phyloP scores from a whole-genome alignment of 108 stramenopile species.

The Tribonema minus region DNA sequence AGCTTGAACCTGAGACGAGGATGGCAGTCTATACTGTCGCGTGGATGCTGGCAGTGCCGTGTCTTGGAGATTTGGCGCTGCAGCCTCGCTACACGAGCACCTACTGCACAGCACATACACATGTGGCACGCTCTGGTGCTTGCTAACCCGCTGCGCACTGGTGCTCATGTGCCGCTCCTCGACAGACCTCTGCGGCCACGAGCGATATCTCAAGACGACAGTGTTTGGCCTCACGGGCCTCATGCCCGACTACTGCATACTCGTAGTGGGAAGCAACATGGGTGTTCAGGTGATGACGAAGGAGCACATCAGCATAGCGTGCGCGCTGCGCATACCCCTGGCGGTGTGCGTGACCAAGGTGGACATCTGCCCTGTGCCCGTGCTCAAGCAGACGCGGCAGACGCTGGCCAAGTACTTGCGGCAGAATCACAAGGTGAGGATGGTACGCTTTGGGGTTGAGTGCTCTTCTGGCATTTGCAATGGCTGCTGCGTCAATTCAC shows the following conservation, averaged over 20 bases:
- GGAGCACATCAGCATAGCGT: conserved; percentile 93
- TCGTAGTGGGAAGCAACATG: conserved; percentile 91
- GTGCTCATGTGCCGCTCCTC: no score
- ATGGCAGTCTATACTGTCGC: no score
- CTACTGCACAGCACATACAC: no score
- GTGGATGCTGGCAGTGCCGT: no score
- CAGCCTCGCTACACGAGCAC: no score
- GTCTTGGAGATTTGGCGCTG: no score
- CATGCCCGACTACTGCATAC: conserved; percentile 88
- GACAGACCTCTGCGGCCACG: conserved; percentile 97
- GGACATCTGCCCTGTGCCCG: conserved; percentile 90
- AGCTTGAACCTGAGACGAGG: no score
- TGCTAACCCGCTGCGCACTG: no score
- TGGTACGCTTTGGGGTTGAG: no score
- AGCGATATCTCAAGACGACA: conserved; percentile 97
- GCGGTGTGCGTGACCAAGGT: background rate
- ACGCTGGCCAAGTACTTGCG: conserved; percentile 64
- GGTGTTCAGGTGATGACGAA: conserved; percentile 97
- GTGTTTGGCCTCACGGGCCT: conserved; percentile 85
- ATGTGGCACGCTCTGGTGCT: no score
- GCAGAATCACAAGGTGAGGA: conserved; percentile 36
- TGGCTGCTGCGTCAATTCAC: no score
- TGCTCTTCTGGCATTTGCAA: no score
- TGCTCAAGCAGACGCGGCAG: conserved; percentile 77
- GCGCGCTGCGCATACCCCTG: conserved; percentile 87